Conservation (phyloP, 495 filamentous ascomycete genomes). For the Talaromyces wortmannii region DNA sequence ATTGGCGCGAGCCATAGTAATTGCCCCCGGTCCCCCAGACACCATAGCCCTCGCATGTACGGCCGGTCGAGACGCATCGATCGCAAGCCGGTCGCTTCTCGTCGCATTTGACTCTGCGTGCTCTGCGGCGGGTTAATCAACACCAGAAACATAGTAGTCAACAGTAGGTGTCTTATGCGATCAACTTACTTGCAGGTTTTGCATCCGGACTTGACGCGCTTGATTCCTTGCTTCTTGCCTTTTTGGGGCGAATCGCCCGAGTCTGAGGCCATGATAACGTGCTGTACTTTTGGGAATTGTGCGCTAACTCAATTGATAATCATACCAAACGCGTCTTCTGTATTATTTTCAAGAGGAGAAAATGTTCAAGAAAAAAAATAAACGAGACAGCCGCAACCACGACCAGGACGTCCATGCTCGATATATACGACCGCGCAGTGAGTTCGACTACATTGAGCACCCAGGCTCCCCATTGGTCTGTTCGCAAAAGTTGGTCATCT, state of each 20-base stretch:
- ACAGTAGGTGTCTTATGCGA: too few relatives aligned
- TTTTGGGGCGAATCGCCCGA: neutral
- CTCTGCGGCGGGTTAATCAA: slow-evolving; percentile 8
- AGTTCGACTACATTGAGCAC: neutral
- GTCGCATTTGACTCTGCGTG: slow-evolving; percentile 50
- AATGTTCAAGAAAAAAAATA: too few relatives aligned
- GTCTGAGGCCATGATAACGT: too few relatives aligned
- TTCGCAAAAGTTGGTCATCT: neutral
- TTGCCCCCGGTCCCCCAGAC: slow-evolving; percentile 44
- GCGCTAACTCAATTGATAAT: too few relatives aligned
- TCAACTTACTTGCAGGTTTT: slow-evolving; percentile 20
- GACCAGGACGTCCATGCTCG: too few relatives aligned
- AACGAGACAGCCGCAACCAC: too few relatives aligned
- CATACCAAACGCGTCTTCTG: too few relatives aligned
- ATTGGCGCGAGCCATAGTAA: slow-evolving; percentile 7
- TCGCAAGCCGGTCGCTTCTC: slow-evolving; percentile 46
- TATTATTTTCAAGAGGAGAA: too few relatives aligned
- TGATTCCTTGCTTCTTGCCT: neutral
- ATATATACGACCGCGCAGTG: too few relatives aligned
- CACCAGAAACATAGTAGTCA: neutral
- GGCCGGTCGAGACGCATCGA: slow-evolving; percentile 46
- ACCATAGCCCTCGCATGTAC: slow-evolving; percentile 51
- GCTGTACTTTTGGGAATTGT: too few relatives aligned
- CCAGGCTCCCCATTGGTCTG: neutral
- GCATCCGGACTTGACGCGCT: slow-evolving; percentile 16